Evolutionary conservation across 202 grass and related monocot genomes (phyloP).

Genomic region (Brachypodium distachyon): DNA sequence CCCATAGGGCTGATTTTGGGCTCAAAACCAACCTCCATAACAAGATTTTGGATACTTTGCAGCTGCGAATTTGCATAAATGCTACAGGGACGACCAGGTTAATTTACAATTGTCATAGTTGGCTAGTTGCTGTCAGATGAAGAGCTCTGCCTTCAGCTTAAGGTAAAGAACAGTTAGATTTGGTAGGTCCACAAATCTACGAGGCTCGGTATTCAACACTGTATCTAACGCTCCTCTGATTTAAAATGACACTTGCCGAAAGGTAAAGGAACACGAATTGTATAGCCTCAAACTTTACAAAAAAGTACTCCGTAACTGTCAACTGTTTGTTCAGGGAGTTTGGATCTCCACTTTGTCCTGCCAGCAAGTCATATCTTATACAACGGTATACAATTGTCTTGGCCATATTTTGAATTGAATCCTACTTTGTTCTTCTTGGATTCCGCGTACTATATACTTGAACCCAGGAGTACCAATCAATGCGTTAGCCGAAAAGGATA

Average conservation of each 20-base stretch:
- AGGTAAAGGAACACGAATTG: not conserved
- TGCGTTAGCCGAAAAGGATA: not conserved
- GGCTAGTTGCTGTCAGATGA: not conserved
- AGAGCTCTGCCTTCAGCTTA: not conserved
- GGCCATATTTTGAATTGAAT: not conserved
- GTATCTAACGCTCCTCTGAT: not conserved
- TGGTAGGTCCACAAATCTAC: not conserved
- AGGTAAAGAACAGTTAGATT: constrained; percentile 27
- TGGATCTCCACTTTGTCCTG: not conserved
- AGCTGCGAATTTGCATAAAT: not conserved
- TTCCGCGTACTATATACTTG: not conserved
- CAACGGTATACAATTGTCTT: too few species aligned
- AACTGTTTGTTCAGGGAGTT: not conserved
- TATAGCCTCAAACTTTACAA: not conserved
- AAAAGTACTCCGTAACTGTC: not conserved
- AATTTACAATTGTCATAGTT: too few species aligned
- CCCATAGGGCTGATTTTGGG: too few species aligned
- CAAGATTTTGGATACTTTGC: too few species aligned
- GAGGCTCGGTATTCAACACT: not conserved
- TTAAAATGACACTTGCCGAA: not conserved
- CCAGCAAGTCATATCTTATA: not conserved
- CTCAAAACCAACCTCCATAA: too few species aligned
- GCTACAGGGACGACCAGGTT: not conserved
- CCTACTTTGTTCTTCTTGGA: not conserved
- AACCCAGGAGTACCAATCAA: not conserved